Evolutionary conservation across 495 filamentous ascomycete genomes (phyloP), one percentile per base, ranked within the genome.

Genomic region (Penicillium paradoxum): DNA sequence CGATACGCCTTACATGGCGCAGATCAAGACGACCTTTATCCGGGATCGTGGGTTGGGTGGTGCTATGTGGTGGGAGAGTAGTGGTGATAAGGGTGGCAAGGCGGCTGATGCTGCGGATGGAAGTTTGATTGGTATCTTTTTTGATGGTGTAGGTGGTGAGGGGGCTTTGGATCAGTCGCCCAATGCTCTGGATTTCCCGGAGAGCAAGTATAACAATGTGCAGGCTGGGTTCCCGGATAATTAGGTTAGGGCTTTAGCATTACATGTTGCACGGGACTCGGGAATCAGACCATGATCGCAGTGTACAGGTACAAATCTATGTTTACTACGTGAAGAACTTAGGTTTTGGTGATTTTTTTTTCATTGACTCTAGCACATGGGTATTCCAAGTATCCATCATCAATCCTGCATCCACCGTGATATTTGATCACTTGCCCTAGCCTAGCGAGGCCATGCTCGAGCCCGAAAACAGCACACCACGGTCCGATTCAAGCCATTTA

Each of bases 41-140:
- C 70, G 71, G 54, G 47, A 77, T 10, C 77, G 77, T 27, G 74
- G 78, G 27, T 78, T 96, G 6, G 91, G 88, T 21, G 91, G 93
- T 13, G 87, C 81, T 0, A 95, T 97, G 83, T 97, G 89, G 81
- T 97, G 92, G 93, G 92, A 97, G 72, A 85, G 82, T 30, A 90
- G 85, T 62, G 87, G 84, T 45, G 92, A 97, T 63, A 85, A 79
- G 63, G 74, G 71, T 30, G 73, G 71, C 5, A 69, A 56, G 60
- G 54, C 57, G 24, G 73, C 66, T 15, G 62, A 65, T 45, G 65
- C 63, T 2, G 81, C 76, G 1, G 71, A 73, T 4, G 76, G 74
- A 33, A 87, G 86, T 62, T 63, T 91, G 69, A 81, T 92, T 38
- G 74, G 73, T 19, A 82, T 76, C 8, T 75, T 78, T 56, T 79